These are phyloP conservation scores for Leucaena leucocephala DNA, from an alignment of 306 rosid species.

Conservation along the genomic window DNA sequence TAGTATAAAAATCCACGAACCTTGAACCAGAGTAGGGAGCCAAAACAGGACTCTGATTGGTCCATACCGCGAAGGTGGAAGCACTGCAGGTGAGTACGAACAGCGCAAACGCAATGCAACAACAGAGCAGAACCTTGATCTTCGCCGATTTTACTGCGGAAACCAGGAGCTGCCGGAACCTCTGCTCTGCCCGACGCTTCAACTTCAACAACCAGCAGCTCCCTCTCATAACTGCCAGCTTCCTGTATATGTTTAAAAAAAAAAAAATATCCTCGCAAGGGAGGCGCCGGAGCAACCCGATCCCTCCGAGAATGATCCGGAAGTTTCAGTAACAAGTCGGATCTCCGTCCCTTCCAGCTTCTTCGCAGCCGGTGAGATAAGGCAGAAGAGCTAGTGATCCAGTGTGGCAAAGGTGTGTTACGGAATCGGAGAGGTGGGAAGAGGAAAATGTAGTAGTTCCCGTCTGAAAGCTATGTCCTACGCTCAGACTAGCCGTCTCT, in stretches of 20 bases:
- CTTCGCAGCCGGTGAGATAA: background rate
- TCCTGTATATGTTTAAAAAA: background rate
- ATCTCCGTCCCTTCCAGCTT: background rate
- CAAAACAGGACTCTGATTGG: slow-evolving; percentile 33
- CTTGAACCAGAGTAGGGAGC: slow-evolving; percentile 52
- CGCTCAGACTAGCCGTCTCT: background rate
- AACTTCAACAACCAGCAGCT: slow-evolving; percentile 42
- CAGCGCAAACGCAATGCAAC: slow-evolving; percentile 65
- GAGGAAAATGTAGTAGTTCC: background rate
- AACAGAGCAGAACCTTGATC: slow-evolving; percentile 72
- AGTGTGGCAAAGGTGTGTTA: background rate
- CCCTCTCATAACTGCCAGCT: slow-evolving; percentile 63
- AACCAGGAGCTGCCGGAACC: slow-evolving; percentile 63
- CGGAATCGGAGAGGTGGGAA: background rate
- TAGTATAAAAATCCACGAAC: slow-evolving; percentile 42
- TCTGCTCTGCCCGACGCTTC: slow-evolving; percentile 71
- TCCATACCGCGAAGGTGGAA: slow-evolving; percentile 61
- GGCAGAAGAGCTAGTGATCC: background rate
- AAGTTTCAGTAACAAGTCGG: slow-evolving; percentile 33
- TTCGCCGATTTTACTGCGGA: slow-evolving; percentile 67
- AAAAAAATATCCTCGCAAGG: background rate
- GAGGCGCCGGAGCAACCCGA: slow-evolving; percentile 22
- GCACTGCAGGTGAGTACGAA: slow-evolving; percentile 51
- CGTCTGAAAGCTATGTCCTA: background rate
- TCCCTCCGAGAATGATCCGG: slow-evolving; percentile 28